Evolutionary conservation across 1,284 basidiomycete species (phyloP).

Genomic region (Ganoderma multipileum): DNA sequence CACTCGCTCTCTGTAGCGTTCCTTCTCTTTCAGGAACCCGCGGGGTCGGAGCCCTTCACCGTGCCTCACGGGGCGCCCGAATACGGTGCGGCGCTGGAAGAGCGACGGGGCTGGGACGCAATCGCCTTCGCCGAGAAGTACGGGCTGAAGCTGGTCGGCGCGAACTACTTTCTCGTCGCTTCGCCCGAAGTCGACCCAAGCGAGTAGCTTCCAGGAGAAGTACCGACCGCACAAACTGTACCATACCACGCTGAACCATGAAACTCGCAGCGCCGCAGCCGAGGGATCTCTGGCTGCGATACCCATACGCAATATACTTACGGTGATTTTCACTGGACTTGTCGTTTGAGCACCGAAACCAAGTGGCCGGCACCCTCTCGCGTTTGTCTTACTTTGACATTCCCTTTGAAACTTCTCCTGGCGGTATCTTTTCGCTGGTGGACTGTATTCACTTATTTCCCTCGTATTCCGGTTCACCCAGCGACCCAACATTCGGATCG

Average conservation of each 20-base stretch:
- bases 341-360: too few species aligned
- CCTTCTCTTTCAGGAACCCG: constrained; percentile 67
- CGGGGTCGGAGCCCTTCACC: constrained; percentile 41
- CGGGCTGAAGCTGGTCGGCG: constrained; percentile 64
- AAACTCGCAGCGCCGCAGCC: too few species aligned
- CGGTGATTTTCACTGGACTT: too few species aligned
- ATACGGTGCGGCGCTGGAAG: constrained; percentile 50
- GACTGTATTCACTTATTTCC: too few species aligned
- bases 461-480: too few species aligned
- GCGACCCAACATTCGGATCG: too few species aligned
- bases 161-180: constrained; percentile 54
- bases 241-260: background rate
- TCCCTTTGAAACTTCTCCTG: too few species aligned
- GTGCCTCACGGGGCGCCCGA: constrained; percentile 57
- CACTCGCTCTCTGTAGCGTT: constrained; percentile 48
- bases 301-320: too few species aligned
- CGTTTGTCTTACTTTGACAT: too few species aligned
- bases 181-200: constrained; percentile 18
- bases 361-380: too few species aligned
- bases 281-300: too few species aligned
- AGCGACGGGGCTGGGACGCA: constrained; percentile 62
- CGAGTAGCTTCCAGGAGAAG: background rate
- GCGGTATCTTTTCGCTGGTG: too few species aligned
- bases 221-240: background rate
- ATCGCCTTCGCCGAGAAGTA: constrained; percentile 58